These are phyloP conservation scores for Allium sativum DNA, from an alignment of 106 monocot species.

Conservation along the genomic window DNA sequence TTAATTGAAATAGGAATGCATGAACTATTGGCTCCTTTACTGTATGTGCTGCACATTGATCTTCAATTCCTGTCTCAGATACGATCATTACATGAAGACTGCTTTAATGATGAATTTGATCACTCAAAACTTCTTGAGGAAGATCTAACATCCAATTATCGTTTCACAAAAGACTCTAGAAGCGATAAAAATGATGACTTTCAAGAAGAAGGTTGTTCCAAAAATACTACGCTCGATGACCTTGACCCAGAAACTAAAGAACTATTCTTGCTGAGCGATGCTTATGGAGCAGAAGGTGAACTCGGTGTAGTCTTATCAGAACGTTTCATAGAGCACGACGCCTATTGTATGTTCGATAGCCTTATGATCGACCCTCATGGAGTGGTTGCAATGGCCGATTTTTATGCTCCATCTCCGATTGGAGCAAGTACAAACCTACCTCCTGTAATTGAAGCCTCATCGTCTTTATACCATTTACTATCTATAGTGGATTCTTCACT, in stretches of 20 bases:
- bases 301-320: constrained; percentile 80
- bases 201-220: constrained; percentile 15
- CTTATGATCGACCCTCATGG: constrained; percentile 60
- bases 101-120: constrained; percentile 76
- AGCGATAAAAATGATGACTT: not conserved
- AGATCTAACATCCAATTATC: constrained; percentile 27
- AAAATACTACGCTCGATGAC: constrained; percentile 42
- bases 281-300: constrained; percentile 93
- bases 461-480: constrained; percentile 55
- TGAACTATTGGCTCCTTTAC: constrained; percentile 85
- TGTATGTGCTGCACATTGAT: constrained; percentile 80
- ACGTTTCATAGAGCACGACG: constrained; percentile 92
- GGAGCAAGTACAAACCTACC: constrained; percentile 28
- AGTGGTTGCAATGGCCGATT: constrained; percentile 68
- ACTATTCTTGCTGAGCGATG: constrained; percentile 61
- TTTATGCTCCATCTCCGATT: constrained; percentile 31
- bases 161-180: constrained; percentile 23
- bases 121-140: constrained; percentile 25
- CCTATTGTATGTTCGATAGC: constrained; percentile 83
- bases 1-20: constrained; percentile 70
- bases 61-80: constrained; percentile 61
- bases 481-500: constrained; percentile 50
- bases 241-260: constrained; percentile 71
- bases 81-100: constrained; percentile 42
- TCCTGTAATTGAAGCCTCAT: constrained; percentile 65